Evolutionary conservation across 306 rosid species (phyloP).

Genomic region (Neltuma alba): DNA sequence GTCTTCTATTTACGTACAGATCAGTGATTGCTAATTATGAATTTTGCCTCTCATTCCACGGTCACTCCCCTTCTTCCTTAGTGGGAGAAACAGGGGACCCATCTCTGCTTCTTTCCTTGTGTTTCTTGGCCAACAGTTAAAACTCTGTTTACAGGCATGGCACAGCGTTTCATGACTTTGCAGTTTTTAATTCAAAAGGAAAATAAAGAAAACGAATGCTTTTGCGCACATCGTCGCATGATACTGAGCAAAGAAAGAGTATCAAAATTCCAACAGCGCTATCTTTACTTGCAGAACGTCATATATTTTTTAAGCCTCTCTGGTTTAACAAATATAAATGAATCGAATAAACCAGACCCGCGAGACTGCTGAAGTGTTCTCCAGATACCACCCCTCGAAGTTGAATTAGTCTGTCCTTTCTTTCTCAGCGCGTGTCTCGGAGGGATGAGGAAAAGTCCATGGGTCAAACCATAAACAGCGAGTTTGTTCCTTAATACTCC

Average conservation of each 20-base stretch:
- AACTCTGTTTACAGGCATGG: slow-evolving; percentile 5
- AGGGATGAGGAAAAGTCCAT: slow-evolving; percentile 35
- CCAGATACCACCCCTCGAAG: neutral
- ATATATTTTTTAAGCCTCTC: neutral
- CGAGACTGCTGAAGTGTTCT: neutral
- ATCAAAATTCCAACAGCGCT: neutral
- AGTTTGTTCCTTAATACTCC: slow-evolving; percentile 24
- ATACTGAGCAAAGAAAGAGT: neutral
- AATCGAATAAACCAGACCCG: neutral
- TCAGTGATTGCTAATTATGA: slow-evolving; percentile 13
- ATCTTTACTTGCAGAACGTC: neutral
- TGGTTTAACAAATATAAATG: neutral
- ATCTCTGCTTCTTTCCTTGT: slow-evolving; percentile 9
- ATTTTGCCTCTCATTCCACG: slow-evolving; percentile 29
- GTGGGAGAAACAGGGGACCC: slow-evolving; percentile 37
- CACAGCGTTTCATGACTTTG: neutral
- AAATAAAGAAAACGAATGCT: neutral
- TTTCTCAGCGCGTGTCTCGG: slow-evolving; percentile 24
- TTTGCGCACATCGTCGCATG: neutral
- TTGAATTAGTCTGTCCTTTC: neutral
- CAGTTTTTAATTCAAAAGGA: neutral
- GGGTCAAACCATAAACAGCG: slow-evolving; percentile 41
- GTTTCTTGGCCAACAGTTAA: neutral
- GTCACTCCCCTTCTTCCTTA: slow-evolving; percentile 30
- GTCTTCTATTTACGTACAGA: neutral